phyloP scores from a whole-genome alignment of 164 flowering plant species.

The Vitis riparia region DNA sequence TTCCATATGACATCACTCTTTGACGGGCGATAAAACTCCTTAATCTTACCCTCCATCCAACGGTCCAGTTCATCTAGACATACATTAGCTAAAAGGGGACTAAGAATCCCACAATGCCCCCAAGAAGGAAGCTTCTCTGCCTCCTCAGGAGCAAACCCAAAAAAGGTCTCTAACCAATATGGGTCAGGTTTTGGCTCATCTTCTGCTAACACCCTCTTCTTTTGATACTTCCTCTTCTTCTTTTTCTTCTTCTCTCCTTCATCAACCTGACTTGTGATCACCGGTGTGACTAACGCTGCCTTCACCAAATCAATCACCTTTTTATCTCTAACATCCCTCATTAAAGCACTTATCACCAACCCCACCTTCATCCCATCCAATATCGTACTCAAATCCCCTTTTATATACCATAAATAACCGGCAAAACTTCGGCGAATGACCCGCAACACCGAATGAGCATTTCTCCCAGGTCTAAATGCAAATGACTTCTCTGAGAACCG shows the following conservation, averaged over 20 bases:
- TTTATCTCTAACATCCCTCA: conserved; percentile 96
- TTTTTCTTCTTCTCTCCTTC: conserved; percentile 64
- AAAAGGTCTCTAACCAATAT: conserved; percentile 84
- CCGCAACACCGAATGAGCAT: conserved; percentile 76
- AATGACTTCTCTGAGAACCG: conserved; percentile 82
- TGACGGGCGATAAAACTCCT: conserved; percentile 82
- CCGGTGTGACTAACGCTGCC: conserved; percentile 75
- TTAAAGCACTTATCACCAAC: conserved; percentile 71
- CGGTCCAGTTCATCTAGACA: conserved; percentile 86
- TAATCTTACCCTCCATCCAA: conserved; percentile 88
- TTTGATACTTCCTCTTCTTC: conserved; percentile 83
- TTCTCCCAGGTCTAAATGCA: conserved; percentile 95
- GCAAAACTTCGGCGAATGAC: conserved; percentile 87
- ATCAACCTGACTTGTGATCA: conserved; percentile 53
- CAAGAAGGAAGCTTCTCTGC: conserved; percentile 81
- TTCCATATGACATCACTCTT: conserved; percentile 96
- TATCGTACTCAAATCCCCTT: conserved; percentile 84
- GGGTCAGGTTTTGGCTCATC: conserved; percentile 99
- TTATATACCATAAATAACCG: conserved; percentile 90
- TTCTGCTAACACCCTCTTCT: conserved; percentile 86
- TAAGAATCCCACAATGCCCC: conserved; percentile 95
- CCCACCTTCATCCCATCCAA: conserved; percentile 94
- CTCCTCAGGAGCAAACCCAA: conserved; percentile 96
- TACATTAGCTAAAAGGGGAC: conserved; percentile 79
- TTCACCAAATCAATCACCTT: conserved; percentile 84